These are phyloP conservation scores for Colletotrichum navitas DNA, from an alignment of 2,329 filamentous ascomycete genomes.

Conservation along the genomic window DNA sequence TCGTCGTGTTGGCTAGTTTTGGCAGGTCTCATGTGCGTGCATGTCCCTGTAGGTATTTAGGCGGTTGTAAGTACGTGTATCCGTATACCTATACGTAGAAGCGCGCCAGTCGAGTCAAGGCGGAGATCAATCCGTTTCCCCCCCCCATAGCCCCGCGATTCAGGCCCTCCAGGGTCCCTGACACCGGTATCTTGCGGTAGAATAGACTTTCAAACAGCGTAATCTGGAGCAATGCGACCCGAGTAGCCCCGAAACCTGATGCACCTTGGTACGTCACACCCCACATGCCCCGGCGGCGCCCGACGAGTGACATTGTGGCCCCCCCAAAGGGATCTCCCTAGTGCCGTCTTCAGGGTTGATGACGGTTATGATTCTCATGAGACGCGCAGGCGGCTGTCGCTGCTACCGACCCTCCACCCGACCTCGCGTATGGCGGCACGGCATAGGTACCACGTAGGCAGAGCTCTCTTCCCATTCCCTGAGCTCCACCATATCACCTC, in stretches of 20 bases:
- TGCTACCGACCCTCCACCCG: slow-evolving; percentile 18
- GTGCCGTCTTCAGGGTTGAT: slow-evolving; percentile 36
- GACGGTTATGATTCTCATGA: slow-evolving; percentile 28
- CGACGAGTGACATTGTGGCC: background rate
- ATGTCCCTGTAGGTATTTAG: slow-evolving; percentile 10
- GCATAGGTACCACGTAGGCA: background rate
- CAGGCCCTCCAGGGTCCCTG: slow-evolving; percentile 18
- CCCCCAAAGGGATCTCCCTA: slow-evolving; percentile 6
- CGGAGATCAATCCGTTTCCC: slow-evolving; percentile 23
- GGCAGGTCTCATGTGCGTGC: slow-evolving; percentile 13
- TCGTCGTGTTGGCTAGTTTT: slow-evolving; percentile 15
- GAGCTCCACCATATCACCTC: slow-evolving; percentile 37
- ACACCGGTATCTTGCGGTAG: slow-evolving; percentile 9
- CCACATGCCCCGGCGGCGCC: slow-evolving; percentile 31
- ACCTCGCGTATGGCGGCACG: slow-evolving; percentile 21
- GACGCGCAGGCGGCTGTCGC: slow-evolving; percentile 12
- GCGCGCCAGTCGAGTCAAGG: slow-evolving; percentile 41
- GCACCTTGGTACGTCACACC: slow-evolving; percentile 20
- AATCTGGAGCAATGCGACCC: slow-evolving; percentile 35
- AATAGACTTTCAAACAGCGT: slow-evolving; percentile 29
- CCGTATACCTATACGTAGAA: background rate
- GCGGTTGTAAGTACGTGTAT: background rate
- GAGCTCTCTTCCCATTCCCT: background rate
- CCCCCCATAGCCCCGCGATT: slow-evolving; percentile 36
- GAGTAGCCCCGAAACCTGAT: slow-evolving; percentile 32